Evolutionary conservation across 2,329 filamentous ascomycete species (phyloP), one percentile per base, ranked within the genome.

Genomic region (Hypoxylon sp.): DNA sequence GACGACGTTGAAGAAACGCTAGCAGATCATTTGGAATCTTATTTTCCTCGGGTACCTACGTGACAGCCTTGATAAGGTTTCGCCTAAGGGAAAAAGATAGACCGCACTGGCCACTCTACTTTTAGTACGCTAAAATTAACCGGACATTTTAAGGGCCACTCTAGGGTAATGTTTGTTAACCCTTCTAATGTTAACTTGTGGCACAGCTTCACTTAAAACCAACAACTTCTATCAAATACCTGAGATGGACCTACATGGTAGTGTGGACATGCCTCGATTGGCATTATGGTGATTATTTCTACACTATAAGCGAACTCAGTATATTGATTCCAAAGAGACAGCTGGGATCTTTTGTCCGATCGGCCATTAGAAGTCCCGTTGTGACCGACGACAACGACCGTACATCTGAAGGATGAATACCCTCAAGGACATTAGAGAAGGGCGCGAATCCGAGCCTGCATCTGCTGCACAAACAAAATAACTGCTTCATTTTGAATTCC

Each of bases 171-270:
- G n/a, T n/a, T n/a, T 56, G 41, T 23, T 23, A 41, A 10, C 25
- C 49, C 50, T 19, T 10, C 5, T 23, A 17, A 46, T 34, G 57
- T 38, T 34, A 17, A 34, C 14, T 10, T 59, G 48, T 30, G 61
- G 61, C 61, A 30, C 53, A 59, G 48, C 49, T 60, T 60, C 55
- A 56, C 13, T 30, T 50, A 49, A 48, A 64, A 60, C 45, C 45
- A 63, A 51, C 55, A 59, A 48, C 28, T 57, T 52, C 43, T 23
- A 38, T 28, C 17, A 30, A 34, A n/a, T 6, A 36, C 43, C 17
- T 28, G 23, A 7, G 7, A 43, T 4, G 25, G 7, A 7, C 17
- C 38, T 21, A 21, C 6, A 19, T 41, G 38, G 14, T 30, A 21
- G n/a, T 19, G n/a, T 43, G 17, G 38, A 11, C 14, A 21, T 21